Percentiles rank a stretch among this genome's conserved stretches.
Evolutionary conservation across 2,329 filamentous ascomycete species (phyloP).

Genomic region (Nigrospora osmanthi): DNA sequence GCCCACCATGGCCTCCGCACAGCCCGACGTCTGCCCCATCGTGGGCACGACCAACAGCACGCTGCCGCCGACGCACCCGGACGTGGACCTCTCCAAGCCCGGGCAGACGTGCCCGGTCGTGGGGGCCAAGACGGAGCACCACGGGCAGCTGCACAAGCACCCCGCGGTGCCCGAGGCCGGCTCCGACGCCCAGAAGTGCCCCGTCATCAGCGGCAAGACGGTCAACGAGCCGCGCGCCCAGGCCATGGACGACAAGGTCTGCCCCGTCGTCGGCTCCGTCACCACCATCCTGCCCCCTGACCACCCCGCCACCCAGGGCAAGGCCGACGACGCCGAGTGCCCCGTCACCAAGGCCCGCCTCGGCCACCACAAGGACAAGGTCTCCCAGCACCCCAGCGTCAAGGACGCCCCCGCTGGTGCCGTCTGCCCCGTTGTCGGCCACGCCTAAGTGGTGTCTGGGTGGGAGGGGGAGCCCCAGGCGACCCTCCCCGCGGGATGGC

Average conservation of each 20-base stretch:
- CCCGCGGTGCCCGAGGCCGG: conserved; percentile 22
- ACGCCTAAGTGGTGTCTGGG: conserved; percentile 6
- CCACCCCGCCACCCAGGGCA: conserved; percentile 23
- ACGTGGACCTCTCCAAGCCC: conserved; percentile 30
- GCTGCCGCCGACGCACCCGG: conserved; percentile 29
- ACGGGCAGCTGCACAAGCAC: conserved; percentile 30
- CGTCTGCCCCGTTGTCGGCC: conserved; percentile 30
- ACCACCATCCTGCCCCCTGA: conserved; percentile 32
- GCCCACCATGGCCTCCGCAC: conserved; percentile 18
- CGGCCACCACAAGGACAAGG: conserved; percentile 32
- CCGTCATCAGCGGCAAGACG: conserved; percentile 24
- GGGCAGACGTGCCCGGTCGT: conserved; percentile 32
- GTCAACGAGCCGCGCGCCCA: conserved; percentile 26
- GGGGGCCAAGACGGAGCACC: conserved; percentile 33
- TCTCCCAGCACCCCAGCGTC: conserved; percentile 26
- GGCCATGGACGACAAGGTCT: conserved; percentile 33
- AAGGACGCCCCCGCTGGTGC: conserved; percentile 17
- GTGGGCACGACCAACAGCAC: conserved; percentile 33
- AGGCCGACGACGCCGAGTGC: conserved; percentile 23
- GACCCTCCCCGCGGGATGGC: too few relatives aligned
- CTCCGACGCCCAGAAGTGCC: conserved; percentile 29
- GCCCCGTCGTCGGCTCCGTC: conserved; percentile 32
- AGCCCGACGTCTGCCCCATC: conserved; percentile 26
- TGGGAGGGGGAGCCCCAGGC: neutral
- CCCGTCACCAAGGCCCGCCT: conserved; percentile 33